Conservation (phyloP, 75 land plant species). For the Isoetes taiwanensis region DNA sequence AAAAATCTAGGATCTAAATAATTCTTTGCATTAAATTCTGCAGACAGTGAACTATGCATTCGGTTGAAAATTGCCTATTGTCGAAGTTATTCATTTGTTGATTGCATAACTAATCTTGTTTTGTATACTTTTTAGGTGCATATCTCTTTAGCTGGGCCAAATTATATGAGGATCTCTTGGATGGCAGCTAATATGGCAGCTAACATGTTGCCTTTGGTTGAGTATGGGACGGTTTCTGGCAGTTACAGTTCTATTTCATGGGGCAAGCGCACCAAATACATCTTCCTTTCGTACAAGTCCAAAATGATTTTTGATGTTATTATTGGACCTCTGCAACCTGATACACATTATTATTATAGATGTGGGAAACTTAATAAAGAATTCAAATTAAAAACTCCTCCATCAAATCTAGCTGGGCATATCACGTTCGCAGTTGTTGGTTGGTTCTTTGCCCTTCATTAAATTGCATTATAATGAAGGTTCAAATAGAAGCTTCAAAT, state of each 20-base stretch:
- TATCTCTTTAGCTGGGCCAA: constrained; percentile 71
- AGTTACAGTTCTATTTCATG: constrained; percentile 25
- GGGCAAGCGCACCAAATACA: constrained; percentile 54
- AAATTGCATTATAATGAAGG: neutral
- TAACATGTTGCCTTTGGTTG: constrained; percentile 41
- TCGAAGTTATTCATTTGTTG: too few relatives aligned
- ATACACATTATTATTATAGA: constrained; percentile 52
- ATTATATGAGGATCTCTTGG: constrained; percentile 72
- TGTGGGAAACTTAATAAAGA: constrained; percentile 62
- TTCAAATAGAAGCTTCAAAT: neutral
- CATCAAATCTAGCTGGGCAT: constrained; percentile 37
- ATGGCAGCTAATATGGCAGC: constrained; percentile 27
- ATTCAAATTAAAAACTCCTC: constrained; percentile 73
- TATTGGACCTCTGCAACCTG: constrained; percentile 57
- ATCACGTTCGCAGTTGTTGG: constrained; percentile 76
- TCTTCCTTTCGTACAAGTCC: constrained; percentile 53
- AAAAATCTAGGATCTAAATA: too few relatives aligned
- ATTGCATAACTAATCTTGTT: too few relatives aligned
- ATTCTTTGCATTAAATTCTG: too few relatives aligned
- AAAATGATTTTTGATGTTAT: constrained; percentile 74
- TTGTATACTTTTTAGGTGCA: constrained; percentile 89
- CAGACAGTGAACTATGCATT: too few relatives aligned
- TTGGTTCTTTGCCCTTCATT: constrained; percentile 9
- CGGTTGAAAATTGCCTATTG: too few relatives aligned
- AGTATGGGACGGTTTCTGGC: constrained; percentile 72